These are phyloP conservation scores for Puccinia novopanici DNA, from an alignment of 1,284 basidiomycete species.

Conservation along the genomic window DNA sequence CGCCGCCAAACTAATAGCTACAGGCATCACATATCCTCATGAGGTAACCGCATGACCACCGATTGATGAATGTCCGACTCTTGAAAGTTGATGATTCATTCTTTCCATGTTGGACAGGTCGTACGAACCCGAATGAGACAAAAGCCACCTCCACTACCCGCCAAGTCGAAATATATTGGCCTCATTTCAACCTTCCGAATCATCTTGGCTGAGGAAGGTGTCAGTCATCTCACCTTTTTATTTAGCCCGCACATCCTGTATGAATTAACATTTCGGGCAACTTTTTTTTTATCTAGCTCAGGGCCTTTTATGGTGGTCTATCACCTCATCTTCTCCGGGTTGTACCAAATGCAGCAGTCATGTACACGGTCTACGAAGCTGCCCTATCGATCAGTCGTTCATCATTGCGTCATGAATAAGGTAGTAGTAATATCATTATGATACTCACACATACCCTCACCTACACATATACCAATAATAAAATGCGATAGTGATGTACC, in stretches of 20 bases:
- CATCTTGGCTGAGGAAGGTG: constrained; percentile 86
- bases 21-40: constrained; percentile 92
- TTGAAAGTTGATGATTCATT: constrained; percentile 3
- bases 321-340: constrained; percentile 94
- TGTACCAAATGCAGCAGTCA: constrained; percentile 93
- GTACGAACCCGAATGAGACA: constrained; percentile 89
- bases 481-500: neutral
- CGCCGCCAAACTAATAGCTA: constrained; percentile 88
- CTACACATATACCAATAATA: neutral
- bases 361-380: constrained; percentile 70
- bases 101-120: constrained; percentile 64
- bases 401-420: neutral
- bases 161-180: constrained; percentile 73
- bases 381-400: constrained; percentile 49
- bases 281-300: constrained; percentile 17
- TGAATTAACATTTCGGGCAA: neutral
- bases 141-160: constrained; percentile 60
- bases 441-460: neutral
- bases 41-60: constrained; percentile 88
- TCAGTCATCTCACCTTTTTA: constrained; percentile 54
- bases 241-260: neutral
- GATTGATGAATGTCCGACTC: constrained; percentile 68
- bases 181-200: constrained; percentile 80
- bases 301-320: constrained; percentile 85
- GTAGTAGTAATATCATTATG: neutral